Conservation (phyloP, 2,329 filamentous ascomycete species). For the Penicillium vulpinum region DNA sequence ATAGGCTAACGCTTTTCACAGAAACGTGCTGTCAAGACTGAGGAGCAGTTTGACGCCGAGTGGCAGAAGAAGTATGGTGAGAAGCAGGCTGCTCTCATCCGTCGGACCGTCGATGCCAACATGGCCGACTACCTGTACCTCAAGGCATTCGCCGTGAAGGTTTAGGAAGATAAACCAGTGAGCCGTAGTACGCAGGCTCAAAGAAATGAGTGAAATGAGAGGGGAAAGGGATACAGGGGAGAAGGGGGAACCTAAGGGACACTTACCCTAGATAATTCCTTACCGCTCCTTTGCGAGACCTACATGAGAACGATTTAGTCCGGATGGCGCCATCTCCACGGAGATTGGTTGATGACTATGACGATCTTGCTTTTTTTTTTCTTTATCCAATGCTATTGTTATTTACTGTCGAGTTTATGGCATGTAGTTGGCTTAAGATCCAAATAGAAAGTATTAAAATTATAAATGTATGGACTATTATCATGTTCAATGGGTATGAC, state of each 20-base stretch:
- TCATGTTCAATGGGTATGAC: background rate
- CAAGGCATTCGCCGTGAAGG: constrained; percentile 64
- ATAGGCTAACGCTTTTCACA: constrained; percentile 12
- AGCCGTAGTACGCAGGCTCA: background rate
- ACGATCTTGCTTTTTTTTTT: constrained; percentile 7
- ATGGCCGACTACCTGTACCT: constrained; percentile 63
- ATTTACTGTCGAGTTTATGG: background rate
- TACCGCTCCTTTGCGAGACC: background rate
- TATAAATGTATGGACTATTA: background rate
- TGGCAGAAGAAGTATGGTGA: constrained; percentile 64
- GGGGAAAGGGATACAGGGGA: background rate
- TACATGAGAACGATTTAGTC: constrained; percentile 29
- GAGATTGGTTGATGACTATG: constrained; percentile 17
- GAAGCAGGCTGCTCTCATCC: constrained; percentile 59
- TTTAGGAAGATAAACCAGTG: constrained; percentile 24
- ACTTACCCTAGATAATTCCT: background rate
- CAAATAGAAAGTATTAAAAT: too few species aligned
- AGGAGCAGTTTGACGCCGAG: constrained; percentile 59
- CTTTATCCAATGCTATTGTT: background rate
- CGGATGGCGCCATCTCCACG: constrained; percentile 29
- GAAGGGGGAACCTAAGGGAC: constrained; percentile 2
- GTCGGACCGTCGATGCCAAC: constrained; percentile 59
- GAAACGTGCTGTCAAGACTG: constrained; percentile 39
- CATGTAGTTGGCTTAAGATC: background rate
- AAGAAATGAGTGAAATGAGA: background rate